Conservation (phyloP, 2,329 filamentous ascomycete genomes). For the Parastagonospora avenae region DNA sequence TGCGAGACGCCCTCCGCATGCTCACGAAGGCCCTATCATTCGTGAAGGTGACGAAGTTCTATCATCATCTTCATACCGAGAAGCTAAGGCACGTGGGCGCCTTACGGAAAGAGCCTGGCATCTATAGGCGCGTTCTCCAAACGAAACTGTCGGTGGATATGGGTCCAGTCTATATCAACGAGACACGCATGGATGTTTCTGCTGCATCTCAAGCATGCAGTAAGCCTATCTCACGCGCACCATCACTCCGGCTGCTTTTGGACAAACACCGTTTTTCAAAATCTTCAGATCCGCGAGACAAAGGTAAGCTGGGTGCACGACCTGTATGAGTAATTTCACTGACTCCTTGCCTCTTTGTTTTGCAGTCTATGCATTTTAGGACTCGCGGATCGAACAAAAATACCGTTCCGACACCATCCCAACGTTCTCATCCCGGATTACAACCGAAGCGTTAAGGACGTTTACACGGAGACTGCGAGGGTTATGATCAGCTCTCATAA, state of each 20-base stretch:
- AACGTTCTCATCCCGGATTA: conserved; percentile 23
- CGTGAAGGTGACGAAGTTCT: conserved; percentile 29
- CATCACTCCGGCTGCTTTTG: conserved; percentile 24
- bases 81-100: conserved; percentile 25
- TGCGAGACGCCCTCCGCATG: conserved; percentile 31
- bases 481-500: conserved; percentile 20
- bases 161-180: conserved; percentile 29
- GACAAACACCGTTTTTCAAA: conserved; percentile 30
- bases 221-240: conserved; percentile 1
- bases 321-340: too few relatives aligned
- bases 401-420: conserved; percentile 24
- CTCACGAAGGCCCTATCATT: conserved; percentile 28
- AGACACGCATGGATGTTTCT: conserved; percentile 19
- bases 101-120: conserved; percentile 20
- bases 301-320: conserved; percentile 1
- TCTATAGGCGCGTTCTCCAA: conserved; percentile 25
- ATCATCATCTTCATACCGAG: conserved; percentile 33
- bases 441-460: conserved; percentile 23
- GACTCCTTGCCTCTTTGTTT: too few relatives aligned
- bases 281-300: conserved; percentile 35
- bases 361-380: conserved; percentile 33
- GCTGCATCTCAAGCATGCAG: neutral
- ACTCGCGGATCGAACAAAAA: conserved; percentile 20
- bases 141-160: conserved; percentile 23
- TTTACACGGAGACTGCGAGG: conserved; percentile 22